These are phyloP conservation scores for Entomortierella chlamydospora DNA, from an alignment of 192 early-diverging fungal genomes.

Conservation along the genomic window DNA sequence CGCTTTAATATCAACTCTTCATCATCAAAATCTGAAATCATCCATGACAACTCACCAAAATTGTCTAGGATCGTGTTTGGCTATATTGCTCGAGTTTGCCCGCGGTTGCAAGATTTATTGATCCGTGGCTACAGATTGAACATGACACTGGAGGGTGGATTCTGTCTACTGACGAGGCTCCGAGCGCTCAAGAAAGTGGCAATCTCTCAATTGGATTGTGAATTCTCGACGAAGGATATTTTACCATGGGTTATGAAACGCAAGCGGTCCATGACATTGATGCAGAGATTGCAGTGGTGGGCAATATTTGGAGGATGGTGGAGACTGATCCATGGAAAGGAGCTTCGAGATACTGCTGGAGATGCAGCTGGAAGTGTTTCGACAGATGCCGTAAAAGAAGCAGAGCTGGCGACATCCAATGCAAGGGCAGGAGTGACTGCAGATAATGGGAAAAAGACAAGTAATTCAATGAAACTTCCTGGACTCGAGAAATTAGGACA, in stretches of 20 bases:
- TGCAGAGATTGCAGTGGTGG: conserved; percentile 5
- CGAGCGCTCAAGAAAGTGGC: conserved; percentile 5
- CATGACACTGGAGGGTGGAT: conserved; percentile 21
- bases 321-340: conserved; percentile 11
- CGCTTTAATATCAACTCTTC: neutral
- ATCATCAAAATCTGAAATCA: neutral
- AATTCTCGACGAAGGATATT: conserved; percentile 16
- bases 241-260: conserved; percentile 29
- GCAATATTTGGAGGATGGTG: conserved; percentile 23
- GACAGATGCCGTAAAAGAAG: neutral
- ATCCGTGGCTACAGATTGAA: conserved; percentile 17
- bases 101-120: conserved; percentile 4
- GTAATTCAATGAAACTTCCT: neutral
- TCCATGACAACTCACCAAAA: conserved; percentile 13
- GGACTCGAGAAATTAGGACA: conserved; percentile 7
- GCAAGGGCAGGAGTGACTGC: no score
- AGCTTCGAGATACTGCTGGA: neutral
- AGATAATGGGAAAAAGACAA: neutral
- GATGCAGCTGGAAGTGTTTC: neutral
- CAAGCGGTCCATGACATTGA: neutral
- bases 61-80: conserved; percentile 25
- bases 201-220: conserved; percentile 14
- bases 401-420: neutral
- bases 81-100: conserved; percentile 18
- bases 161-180: conserved; percentile 19